A percentile compares a stretch with the other conserved stretches of the same genome.
Conservation (phyloP, 176 grass and related monocot genomes). For the Pharus latifolius region DNA sequence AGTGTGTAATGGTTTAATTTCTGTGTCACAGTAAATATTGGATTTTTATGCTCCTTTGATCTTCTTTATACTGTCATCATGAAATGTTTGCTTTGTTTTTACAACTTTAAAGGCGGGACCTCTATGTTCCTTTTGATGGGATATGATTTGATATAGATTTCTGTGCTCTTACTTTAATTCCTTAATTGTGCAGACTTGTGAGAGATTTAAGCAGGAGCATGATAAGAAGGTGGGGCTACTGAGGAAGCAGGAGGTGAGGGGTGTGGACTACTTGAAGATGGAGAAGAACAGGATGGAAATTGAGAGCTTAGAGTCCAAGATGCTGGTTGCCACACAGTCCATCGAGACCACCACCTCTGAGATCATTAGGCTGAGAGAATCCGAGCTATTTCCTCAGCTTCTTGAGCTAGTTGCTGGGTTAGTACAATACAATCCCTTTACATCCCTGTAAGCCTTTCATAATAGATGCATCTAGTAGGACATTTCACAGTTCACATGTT, state of each 20-base stretch:
- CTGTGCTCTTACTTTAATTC: neutral
- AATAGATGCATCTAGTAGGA: neutral
- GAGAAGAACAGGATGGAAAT: slow-evolving; percentile 98
- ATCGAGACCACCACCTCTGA: slow-evolving; percentile 93
- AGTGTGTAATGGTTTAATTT: neutral
- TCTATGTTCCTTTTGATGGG: slow-evolving; percentile 2
- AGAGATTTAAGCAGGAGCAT: slow-evolving; percentile 73
- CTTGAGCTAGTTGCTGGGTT: slow-evolving; percentile 85
- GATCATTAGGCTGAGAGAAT: slow-evolving; percentile 86
- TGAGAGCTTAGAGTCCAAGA: slow-evolving; percentile 91
- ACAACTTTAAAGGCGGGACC: neutral
- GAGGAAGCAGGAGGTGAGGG: slow-evolving; percentile 83
- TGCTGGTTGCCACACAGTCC: slow-evolving; percentile 83
- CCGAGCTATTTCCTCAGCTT: slow-evolving; percentile 92
- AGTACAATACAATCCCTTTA: slow-evolving; percentile 28
- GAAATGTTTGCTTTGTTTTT: neutral
- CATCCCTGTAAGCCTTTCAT: neutral
- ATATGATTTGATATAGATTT: neutral
- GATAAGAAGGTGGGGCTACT: slow-evolving; percentile 72
- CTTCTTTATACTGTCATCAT: neutral
- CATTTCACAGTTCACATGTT: slow-evolving; percentile 28
- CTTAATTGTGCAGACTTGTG: slow-evolving; percentile 46
- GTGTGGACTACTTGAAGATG: slow-evolving; percentile 84
- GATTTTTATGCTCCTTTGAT: neutral
- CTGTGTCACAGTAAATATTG: neutral